Base-by-base conservation (phyloP, 805 yeast species). In the Starmerella roubikii region DNA sequence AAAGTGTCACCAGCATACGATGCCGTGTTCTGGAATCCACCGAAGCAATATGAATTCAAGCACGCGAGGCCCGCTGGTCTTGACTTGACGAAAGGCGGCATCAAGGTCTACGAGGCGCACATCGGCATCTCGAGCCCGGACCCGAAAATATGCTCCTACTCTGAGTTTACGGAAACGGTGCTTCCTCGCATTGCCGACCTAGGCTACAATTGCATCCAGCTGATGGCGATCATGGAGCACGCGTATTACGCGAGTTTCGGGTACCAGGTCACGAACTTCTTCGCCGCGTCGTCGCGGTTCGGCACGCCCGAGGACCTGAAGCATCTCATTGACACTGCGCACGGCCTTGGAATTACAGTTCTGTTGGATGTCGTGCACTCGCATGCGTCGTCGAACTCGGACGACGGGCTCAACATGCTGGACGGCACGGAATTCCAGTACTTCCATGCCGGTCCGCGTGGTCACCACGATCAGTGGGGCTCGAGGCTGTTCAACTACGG, bases 161-260 rank as follows among this genome's bases (percentile, higher is more conserved):
- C 72, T 48, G 93, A 88, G 57, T 88, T 88, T 58, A 79, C 94
- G 12, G 49, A 64, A 32, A 76, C 81, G 47, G 68, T 85, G 11
- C 68, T 88, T 45, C 97, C 97, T n/a, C 68, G 78, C 32, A 82
- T 88, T 49, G 75, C 74, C 50, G 72, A 78, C 46, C 67, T 86
- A 43, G 96, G 96, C 27, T 88, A 88, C 59, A 84, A 91, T 58
- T 76, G 94, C 4, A 79, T 88, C 51, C 98, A 88, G 61, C 67
- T 88, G 54, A 88, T 88, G 98, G 96, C 98, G 0, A 71, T 88
- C 32, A 88, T 88, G 98, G 98, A 88, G 60, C 98, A 88, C 58
- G 97, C 98, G 1, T 88, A 88, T 57, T 88, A 88, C 58, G 98
- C 96, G 1, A 83, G 94, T 2, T 88, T 88, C 57, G 98, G 98